Conservation (phyloP, 805 yeast genomes). For the Myxozyma neotropica region DNA sequence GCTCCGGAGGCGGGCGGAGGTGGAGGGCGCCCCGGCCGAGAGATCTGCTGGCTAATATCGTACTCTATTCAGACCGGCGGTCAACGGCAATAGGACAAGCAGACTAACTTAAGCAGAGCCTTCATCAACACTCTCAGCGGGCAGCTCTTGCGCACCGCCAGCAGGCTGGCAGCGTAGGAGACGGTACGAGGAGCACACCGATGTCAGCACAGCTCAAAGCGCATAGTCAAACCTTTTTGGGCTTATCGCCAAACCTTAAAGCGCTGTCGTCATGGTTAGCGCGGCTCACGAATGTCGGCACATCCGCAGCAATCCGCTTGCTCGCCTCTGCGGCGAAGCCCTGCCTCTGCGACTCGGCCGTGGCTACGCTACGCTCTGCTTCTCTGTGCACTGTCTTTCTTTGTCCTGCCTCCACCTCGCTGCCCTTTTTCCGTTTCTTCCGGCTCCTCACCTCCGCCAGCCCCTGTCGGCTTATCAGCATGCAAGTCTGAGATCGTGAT, state of each 20-base stretch:
- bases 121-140: no score
- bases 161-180: neutral
- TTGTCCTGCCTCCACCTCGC: neutral
- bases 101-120: no score
- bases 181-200: neutral
- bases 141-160: no score
- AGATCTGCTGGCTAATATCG: no score
- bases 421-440: neutral
- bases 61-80: no score
- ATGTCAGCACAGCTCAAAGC: neutral
- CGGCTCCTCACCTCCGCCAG: no score
- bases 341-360: no score
- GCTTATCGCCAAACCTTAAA: constrained; percentile 14
- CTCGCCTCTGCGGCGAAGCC: neutral
- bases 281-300: neutral
- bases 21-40: no score
- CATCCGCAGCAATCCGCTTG: neutral
- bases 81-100: no score
- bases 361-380: neutral
- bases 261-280: no score
- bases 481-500: constrained; percentile 1
- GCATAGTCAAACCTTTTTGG: constrained; percentile 9
- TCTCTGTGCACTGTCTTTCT: neutral
- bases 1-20: neutral
- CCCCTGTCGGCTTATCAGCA: no score